Percentiles rank a stretch among this genome's conserved stretches.
Evolutionary conservation across 495 filamentous ascomycete genomes (phyloP).

Genomic region (Pyronema domesticum): DNA sequence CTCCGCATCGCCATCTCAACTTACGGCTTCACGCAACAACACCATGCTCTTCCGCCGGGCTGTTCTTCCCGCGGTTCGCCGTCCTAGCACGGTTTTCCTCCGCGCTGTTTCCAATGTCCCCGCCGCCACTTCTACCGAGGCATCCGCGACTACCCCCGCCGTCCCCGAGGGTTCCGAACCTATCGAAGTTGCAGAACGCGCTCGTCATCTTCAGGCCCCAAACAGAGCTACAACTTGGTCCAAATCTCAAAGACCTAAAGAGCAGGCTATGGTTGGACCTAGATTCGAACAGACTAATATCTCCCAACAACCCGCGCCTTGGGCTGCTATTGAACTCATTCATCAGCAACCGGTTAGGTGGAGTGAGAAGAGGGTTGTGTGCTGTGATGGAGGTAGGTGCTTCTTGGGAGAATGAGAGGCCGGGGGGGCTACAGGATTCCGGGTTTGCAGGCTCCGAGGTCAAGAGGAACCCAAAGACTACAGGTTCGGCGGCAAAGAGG

Average conservation of each 20-base stretch:
- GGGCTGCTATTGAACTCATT: constrained; percentile 83
- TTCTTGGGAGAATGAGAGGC: not conserved
- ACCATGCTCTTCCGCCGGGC: constrained; percentile 10
- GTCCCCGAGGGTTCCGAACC: constrained; percentile 33
- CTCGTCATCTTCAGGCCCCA: constrained; percentile 58
- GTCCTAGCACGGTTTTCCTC: constrained; percentile 34
- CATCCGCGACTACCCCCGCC: constrained; percentile 25
- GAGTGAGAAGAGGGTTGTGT: constrained; percentile 62
- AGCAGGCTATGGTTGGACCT: constrained; percentile 73
- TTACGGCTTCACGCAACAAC: constrained; percentile 2
- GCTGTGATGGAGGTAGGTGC: constrained; percentile 56
- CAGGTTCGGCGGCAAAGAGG: not conserved
- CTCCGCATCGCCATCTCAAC: constrained; percentile 7
- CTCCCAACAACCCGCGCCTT: constrained; percentile 71
- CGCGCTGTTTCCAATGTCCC: constrained; percentile 38
- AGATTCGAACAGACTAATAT: constrained; percentile 94
- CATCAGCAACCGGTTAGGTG: constrained; percentile 89
- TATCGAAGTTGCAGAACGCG: constrained; percentile 40
- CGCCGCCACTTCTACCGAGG: constrained; percentile 41
- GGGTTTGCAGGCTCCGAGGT: too few species aligned
- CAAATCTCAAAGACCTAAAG: constrained; percentile 59
- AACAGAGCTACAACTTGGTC: constrained; percentile 72
- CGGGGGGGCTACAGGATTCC: too few species aligned
- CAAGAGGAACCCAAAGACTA: not conserved
- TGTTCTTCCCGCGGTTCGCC: constrained; percentile 17